Conservation (phyloP, 331 rosid genomes). For the Rosa hybrid region DNA sequence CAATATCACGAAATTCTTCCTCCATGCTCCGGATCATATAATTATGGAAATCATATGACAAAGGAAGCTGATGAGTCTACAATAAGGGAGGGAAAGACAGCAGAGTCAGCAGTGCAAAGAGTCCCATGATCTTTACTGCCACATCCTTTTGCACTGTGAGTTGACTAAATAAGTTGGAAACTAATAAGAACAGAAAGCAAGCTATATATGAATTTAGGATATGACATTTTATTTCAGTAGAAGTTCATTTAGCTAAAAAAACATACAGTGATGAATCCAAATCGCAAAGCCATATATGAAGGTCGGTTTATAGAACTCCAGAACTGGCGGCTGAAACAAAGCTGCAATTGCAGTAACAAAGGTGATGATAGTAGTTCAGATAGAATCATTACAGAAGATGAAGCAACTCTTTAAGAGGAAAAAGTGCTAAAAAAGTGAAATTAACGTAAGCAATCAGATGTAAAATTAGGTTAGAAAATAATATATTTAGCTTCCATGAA, state of each 20-base stretch:
- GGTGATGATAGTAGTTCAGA: constrained; percentile 5
- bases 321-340: constrained; percentile 93
- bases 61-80: constrained; percentile 77
- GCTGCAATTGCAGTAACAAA: constrained; percentile 50
- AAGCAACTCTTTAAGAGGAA: not conserved
- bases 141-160: constrained; percentile 21
- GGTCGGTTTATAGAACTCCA: constrained; percentile 83
- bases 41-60: constrained; percentile 76
- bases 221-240: not conserved
- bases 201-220: not conserved
- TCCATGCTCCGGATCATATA: constrained; percentile 98
- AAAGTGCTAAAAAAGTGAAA: not conserved
- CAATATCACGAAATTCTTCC: constrained; percentile 83
- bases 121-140: constrained; percentile 18
- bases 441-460: not conserved
- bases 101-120: constrained; percentile 29
- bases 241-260: constrained; percentile 14
- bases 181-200: constrained; percentile 7
- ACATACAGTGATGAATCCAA: constrained; percentile 80
- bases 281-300: constrained; percentile 90
- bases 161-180: constrained; percentile 1
- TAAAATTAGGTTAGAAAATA: not conserved
- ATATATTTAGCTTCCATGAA: not conserved
- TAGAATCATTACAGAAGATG: not conserved
- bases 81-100: constrained; percentile 19